Percentiles rank a stretch among this genome's conserved stretches.
Conservation (phyloP, 768 basidiomycete species). For the Phylloporus sp. region DNA sequence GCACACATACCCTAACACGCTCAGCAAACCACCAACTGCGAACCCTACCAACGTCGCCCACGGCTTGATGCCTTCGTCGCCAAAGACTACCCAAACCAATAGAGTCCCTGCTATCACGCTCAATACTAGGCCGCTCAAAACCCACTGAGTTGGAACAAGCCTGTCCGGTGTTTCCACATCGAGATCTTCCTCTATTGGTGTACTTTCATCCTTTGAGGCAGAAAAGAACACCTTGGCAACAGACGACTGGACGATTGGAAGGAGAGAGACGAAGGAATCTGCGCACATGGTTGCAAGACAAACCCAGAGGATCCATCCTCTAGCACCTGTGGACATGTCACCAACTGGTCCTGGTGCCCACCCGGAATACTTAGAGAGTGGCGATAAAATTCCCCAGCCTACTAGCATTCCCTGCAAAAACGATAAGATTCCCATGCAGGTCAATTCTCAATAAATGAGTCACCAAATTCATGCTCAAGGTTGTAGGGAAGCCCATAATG, state of each 20-base stretch:
- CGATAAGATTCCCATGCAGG: constrained; percentile 1
- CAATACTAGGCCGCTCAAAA: constrained; percentile 56
- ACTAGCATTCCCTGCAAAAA: constrained; percentile 81
- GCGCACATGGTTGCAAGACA: constrained; percentile 95
- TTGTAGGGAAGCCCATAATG: constrained; percentile 97
- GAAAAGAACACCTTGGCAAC: constrained; percentile 32
- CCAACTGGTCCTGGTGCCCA: constrained; percentile 95
- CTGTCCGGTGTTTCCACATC: constrained; percentile 77
- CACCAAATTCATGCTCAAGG: constrained; percentile 88
- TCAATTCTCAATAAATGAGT: constrained; percentile 16
- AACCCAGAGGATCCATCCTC: constrained; percentile 97
- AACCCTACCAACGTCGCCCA: constrained; percentile 93
- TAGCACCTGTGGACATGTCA: constrained; percentile 82
- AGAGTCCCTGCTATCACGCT: constrained; percentile 69
- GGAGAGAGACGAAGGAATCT: constrained; percentile 81
- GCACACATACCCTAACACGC: constrained; percentile 73
- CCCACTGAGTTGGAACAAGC: constrained; percentile 81
- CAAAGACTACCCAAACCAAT: constrained; percentile 87
- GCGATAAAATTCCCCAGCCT: constrained; percentile 93
- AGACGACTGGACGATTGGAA: constrained; percentile 67
- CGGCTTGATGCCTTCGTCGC: constrained; percentile 85
- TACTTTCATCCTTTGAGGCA: constrained; percentile 25
- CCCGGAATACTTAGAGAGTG: constrained; percentile 71
- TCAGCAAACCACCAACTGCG: constrained; percentile 75
- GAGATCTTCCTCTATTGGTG: constrained; percentile 35